Conservation (phyloP, 2,329 filamentous ascomycete species). For the Stagonosporopsis tanaceti region DNA sequence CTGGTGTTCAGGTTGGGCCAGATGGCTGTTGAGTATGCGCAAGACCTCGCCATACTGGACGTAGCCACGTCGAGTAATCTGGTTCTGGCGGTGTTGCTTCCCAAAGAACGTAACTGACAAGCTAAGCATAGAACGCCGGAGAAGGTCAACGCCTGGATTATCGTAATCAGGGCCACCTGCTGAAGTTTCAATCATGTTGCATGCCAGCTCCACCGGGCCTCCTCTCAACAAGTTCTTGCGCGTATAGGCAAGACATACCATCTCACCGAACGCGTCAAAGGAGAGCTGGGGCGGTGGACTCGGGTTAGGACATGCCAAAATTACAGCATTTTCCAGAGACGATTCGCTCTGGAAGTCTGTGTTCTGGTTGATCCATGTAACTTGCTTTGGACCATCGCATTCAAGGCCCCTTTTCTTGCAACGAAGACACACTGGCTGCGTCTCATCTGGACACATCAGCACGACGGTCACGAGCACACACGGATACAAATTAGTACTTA, state of each 20-base stretch:
- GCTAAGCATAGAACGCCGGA: conserved; percentile 35
- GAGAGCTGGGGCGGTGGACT: conserved; percentile 22
- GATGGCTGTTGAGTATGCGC: conserved; percentile 31
- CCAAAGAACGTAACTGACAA: conserved; percentile 39
- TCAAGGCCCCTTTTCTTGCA: conserved; percentile 35
- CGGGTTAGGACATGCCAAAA: conserved; percentile 1
- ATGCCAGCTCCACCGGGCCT: conserved; percentile 37
- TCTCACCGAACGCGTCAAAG: conserved; percentile 33
- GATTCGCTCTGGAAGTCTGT: not conserved
- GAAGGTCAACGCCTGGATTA: conserved; percentile 26
- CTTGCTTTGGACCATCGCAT: conserved; percentile 36
- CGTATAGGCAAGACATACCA: conserved; percentile 38
- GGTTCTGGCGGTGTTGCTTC: conserved; percentile 30
- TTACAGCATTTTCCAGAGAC: not conserved
- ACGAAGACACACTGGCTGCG: conserved; percentile 33
- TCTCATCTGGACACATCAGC: conserved; percentile 31
- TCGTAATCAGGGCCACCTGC: not conserved
- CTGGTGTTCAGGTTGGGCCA: conserved; percentile 28
- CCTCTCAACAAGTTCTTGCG: conserved; percentile 37
- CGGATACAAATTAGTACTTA: conserved; percentile 16
- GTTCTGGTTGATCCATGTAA: conserved; percentile 36
- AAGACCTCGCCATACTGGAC: conserved; percentile 36
- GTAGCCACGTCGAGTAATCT: conserved; percentile 33
- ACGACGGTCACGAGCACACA: not conserved
- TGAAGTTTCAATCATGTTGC: conserved; percentile 28